Percentiles rank a stretch among this genome's conserved stretches.
phyloP scores from a whole-genome alignment of 139 green algal species.

The Chlorella sp. region DNA sequence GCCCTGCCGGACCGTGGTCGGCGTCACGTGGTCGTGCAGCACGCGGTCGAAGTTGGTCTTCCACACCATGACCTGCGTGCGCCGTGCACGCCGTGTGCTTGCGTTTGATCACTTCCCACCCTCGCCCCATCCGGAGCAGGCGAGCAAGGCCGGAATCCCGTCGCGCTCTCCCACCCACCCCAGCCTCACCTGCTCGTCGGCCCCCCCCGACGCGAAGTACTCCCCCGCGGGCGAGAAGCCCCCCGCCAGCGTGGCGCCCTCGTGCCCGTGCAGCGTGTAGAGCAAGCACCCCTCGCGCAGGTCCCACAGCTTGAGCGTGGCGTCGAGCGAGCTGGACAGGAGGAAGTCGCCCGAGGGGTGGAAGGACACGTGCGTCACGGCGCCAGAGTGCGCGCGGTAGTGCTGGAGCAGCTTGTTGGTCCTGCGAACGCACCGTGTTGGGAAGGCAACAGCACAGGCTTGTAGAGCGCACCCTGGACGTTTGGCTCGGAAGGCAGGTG shows the following conservation, averaged over 20 bases:
- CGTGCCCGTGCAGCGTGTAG: constrained; percentile 87
- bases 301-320: constrained; percentile 57
- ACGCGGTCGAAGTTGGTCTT: constrained; percentile 84
- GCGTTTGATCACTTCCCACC: background rate
- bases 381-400: constrained; percentile 61
- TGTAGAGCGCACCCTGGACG: background rate
- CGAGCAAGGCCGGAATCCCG: background rate
- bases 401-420: constrained; percentile 72
- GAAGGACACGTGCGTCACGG: constrained; percentile 66
- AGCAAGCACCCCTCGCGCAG: constrained; percentile 71
- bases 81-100: background rate
- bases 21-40: constrained; percentile 51
- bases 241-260: constrained; percentile 58
- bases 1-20: constrained; percentile 6
- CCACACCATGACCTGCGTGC: constrained; percentile 77
- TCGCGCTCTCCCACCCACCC: background rate
- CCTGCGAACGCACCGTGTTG: background rate
- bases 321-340: constrained; percentile 67
- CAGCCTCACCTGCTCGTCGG: background rate
- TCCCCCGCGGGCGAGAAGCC: constrained; percentile 71
- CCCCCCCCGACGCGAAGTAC: constrained; percentile 50
- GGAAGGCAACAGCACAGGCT: background rate
- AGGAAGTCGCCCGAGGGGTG: constrained; percentile 81
- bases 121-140: background rate
- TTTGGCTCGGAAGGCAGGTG: too few relatives aligned